Evolutionary conservation across 495 filamentous ascomycete species (phyloP).

Genomic region (Niebla homalea): DNA sequence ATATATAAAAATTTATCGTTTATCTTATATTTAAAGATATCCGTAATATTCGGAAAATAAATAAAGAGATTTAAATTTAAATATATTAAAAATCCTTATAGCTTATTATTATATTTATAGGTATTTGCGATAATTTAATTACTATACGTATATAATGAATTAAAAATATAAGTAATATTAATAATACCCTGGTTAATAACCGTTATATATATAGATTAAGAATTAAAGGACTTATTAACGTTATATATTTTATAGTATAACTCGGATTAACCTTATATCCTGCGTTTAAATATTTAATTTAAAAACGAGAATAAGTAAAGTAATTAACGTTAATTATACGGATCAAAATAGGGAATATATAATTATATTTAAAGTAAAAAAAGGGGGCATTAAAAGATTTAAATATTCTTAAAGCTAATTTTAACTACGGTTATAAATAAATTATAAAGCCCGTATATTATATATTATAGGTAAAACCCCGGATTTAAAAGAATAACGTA

Average conservation of each 20-base stretch:
- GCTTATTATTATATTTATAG: no score
- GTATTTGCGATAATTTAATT: background rate
- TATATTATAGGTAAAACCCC: background rate
- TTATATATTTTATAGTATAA: no score
- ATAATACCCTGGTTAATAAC: background rate
- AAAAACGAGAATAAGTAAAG: background rate
- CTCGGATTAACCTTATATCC: background rate
- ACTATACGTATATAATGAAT: background rate
- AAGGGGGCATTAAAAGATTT: background rate
- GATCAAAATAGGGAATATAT: background rate
- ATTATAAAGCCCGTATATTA: background rate
- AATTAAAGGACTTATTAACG: background rate
- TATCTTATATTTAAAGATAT: no score
- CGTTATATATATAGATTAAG: background rate
- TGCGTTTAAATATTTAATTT: background rate
- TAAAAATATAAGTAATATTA: background rate
- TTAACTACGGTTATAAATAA: background rate
- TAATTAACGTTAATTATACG: no score
- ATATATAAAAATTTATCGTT: no score
- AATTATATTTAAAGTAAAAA: background rate
- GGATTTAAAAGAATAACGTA: background rate
- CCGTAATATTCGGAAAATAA: no score
- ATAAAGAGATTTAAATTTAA: background rate
- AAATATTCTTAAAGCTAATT: background rate
- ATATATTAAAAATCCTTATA: background rate